Evolutionary conservation across 805 yeast genomes (phyloP), one percentile per base, ranked within the genome.

Genomic region (Wickerhamomyces canadensis): DNA sequence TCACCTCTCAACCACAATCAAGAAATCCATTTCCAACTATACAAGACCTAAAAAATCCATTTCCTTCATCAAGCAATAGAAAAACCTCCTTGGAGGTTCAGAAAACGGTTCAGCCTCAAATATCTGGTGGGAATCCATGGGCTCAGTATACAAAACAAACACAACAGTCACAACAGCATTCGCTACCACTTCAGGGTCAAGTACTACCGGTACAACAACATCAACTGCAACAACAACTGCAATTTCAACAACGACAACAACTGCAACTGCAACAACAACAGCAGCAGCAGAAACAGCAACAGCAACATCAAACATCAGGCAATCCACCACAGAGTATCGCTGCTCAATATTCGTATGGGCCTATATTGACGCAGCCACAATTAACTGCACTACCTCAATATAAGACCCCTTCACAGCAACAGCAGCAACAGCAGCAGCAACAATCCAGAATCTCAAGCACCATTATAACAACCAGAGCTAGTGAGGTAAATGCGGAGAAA

Each of bases 121-220:
- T 35, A 2, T 47, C 57, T 10, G 54, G 52, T 14, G 49, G 42
- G 10, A 47, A 47, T 31, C 52, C 52, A 10, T 47, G 52, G 52
- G 43, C 44, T 13, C 36, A 36, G 19, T 45, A 36, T 32, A 29
- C 31, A 10, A 15, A 27, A 17, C 21, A 18, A 23, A n/a, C 24
- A n/a, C 38, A 35, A 31, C 25, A 16, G 14, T 26, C 15, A 3
- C 32, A 10, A 14, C 39, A 19, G 12, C 19, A 13, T 19, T 19
- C 14, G 14, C 34, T 6, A 15, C 27, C n/a, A 19, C 27, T 19
- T 14, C 27, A 22, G 14, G 27, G 14, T 15, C 34, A 21, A 19
- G 27, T 4, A 15, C 27, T 17, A 23, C 28, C 16, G 18, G 22
- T 8, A 15, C 16, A 16, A 14, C 27, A 16, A 10, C 31, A 27